These are phyloP conservation scores for Monosporozyma aquatica DNA, from an alignment of 805 yeast species.

Conservation along the genomic window DNA sequence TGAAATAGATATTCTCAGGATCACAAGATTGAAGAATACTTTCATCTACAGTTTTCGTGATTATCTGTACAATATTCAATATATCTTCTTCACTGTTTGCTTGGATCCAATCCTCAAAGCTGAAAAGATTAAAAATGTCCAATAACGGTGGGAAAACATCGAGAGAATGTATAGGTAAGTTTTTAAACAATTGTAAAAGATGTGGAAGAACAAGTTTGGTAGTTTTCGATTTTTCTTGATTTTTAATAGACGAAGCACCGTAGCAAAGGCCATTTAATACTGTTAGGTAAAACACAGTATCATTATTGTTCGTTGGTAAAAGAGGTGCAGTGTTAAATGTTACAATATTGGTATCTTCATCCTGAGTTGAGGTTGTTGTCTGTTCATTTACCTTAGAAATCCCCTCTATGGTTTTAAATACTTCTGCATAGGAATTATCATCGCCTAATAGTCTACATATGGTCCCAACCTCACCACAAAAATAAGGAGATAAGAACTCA, in stretches of 20 bases:
- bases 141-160: constrained; percentile 17
- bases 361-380: neutral
- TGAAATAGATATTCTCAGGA: constrained; percentile 5
- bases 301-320: constrained; percentile 18
- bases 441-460: constrained; percentile 20
- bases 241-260: constrained; percentile 20
- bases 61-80: constrained; percentile 11
- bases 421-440: constrained; percentile 15
- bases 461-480: constrained; percentile 16
- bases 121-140: constrained; percentile 20
- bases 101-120: constrained; percentile 27
- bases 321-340: constrained; percentile 12
- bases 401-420: constrained; percentile 3
- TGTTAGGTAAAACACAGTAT: constrained; percentile 19
- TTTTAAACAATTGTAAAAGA: constrained; percentile 16
- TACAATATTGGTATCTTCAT: constrained; percentile 8
- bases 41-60: constrained; percentile 18
- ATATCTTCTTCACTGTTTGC: constrained; percentile 19
- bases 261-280: constrained; percentile 24
- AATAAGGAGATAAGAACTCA: constrained; percentile 26
- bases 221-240: constrained; percentile 17
- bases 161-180: constrained; percentile 18
- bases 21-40: constrained; percentile 10
- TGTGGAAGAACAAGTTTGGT: constrained; percentile 20
- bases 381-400: constrained; percentile 7